Evolutionary conservation across 163 green algal species (phyloP), one percentile per base, ranked within the genome.

Genomic region (Chlorella variabilis): DNA sequence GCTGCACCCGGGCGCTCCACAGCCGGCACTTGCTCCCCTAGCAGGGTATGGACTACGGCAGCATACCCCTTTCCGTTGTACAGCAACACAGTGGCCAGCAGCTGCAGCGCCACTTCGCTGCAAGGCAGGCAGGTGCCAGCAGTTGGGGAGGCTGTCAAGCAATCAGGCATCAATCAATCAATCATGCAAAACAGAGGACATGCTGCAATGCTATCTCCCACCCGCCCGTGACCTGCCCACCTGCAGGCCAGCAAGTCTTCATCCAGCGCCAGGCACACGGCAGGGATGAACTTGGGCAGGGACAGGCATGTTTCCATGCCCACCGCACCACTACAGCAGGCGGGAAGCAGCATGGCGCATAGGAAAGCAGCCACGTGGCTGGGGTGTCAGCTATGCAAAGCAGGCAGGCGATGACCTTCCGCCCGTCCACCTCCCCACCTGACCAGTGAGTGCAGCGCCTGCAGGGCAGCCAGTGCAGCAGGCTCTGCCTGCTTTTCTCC

Each of bases 261-360:
- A 2, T 78, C 74, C 68, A 87, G 56, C 18, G 70, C 59, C 25
- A 65, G 56, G 69, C 67, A 80, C 36, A 90, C 58, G 25, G 48
- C 51, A 1, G 36, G 68, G 31, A 87, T 34, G 36, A 86, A 82
- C 49, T 71, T 41, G 17, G 56, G 67, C 31, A 71, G 54, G 23
- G 23, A 56, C 33, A 87, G 78, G 45, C 61, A 75, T 7, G 71
- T 56, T 3, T 86, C 67, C 83, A 90, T 90, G 69, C 86, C 86
- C 3, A 59, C 65, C 0, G 79, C 78, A 7, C 82, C 75, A 45
- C 71, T 78, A 49, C 49, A 51, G 6, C 18, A 34, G n/a, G n/a
- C n/a, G n/a, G n/a, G 4, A 13, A n/a, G 42, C 3, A 7, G 25
- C 27, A 45, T 25, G 3, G 41, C 1, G 41, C n/a, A n/a, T n/a